Percentiles rank a stretch among this genome's conserved stretches.
Conservation (phyloP, 2,329 filamentous ascomycete species). For the Lasiodiplodia hormozganensis region DNA sequence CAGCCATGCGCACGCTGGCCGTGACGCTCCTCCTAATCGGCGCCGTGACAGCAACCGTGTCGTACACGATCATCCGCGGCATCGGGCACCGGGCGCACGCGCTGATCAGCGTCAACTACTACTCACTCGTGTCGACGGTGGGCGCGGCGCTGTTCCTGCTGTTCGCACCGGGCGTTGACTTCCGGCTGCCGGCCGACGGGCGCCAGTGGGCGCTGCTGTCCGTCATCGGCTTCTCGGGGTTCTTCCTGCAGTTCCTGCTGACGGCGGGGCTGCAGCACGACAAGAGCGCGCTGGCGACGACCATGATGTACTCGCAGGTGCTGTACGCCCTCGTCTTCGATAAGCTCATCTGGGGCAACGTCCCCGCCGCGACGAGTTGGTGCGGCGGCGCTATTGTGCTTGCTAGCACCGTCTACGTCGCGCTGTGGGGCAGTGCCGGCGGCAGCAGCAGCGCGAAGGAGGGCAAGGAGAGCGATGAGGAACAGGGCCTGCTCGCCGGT, state of each 20-base stretch:
- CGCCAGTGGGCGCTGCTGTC: slow-evolving; percentile 72
- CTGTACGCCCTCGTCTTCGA: slow-evolving; percentile 69
- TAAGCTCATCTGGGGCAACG: slow-evolving; percentile 60
- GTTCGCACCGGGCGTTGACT: slow-evolving; percentile 60
- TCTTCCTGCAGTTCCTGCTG: slow-evolving; percentile 80
- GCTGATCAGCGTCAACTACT: slow-evolving; percentile 82
- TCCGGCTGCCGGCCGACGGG: slow-evolving; percentile 59
- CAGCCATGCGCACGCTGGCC: slow-evolving; percentile 70
- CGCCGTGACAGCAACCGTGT: slow-evolving; percentile 73
- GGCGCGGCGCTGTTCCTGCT: slow-evolving; percentile 67
- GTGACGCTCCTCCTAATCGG: slow-evolving; percentile 74
- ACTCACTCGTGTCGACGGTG: slow-evolving; percentile 70
- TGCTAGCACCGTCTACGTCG: slow-evolving; percentile 39
- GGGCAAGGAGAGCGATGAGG: slow-evolving; percentile 2
- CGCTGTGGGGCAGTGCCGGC: slow-evolving; percentile 2
- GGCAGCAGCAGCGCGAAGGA: background rate
- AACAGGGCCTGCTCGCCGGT: background rate
- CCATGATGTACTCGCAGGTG: slow-evolving; percentile 71
- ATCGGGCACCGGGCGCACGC: slow-evolving; percentile 81
- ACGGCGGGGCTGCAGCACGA: slow-evolving; percentile 76
- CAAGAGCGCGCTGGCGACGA: slow-evolving; percentile 65
- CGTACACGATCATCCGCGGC: slow-evolving; percentile 76
- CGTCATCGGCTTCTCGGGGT: slow-evolving; percentile 73
- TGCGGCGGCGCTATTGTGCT: slow-evolving; percentile 38
- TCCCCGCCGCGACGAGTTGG: slow-evolving; percentile 38